Conservation (phyloP, 768 basidiomycete species). For the Austroboletus eburneus region DNA sequence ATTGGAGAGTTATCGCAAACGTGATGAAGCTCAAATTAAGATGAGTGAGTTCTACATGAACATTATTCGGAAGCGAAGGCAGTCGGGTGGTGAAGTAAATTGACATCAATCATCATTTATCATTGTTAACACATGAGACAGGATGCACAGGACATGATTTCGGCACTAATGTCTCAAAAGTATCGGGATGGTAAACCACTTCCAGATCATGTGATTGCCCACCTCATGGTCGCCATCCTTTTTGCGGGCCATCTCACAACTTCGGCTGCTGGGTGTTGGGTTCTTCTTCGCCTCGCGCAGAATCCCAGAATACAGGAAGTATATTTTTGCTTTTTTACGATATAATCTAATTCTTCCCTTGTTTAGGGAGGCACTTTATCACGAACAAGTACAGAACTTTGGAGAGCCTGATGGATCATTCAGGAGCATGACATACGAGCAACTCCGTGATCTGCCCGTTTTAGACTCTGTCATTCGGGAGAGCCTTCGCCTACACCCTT, state of each 20-base stretch:
- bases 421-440: conserved; percentile 80
- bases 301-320: conserved; percentile 72
- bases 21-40: conserved; percentile 86
- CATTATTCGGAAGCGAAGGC: conserved; percentile 74
- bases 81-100: conserved; percentile 41
- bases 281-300: conserved; percentile 80
- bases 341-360: not conserved
- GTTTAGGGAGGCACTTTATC: conserved; percentile 71
- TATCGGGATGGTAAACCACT: conserved; percentile 80
- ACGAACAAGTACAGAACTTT: conserved; percentile 85
- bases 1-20: conserved; percentile 80
- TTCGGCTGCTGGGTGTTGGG: conserved; percentile 89
- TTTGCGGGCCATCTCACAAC: conserved; percentile 99
- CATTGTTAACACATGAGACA: conserved; percentile 27
- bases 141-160: conserved; percentile 89
- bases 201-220: conserved; percentile 89
- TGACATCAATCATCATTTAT: not conserved
- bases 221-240: conserved; percentile 96
- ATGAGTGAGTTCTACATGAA: conserved; percentile 92
- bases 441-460: conserved; percentile 75
- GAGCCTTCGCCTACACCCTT: conserved; percentile 89
- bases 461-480: conserved; percentile 91
- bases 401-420: conserved; percentile 75
- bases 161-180: conserved; percentile 76
- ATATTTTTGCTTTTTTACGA: not conserved